Percentiles rank a stretch among this genome's conserved stretches.
phyloP scores from a whole-genome alignment of 2,329 filamentous ascomycete species.

The Trichoderma sp. region DNA sequence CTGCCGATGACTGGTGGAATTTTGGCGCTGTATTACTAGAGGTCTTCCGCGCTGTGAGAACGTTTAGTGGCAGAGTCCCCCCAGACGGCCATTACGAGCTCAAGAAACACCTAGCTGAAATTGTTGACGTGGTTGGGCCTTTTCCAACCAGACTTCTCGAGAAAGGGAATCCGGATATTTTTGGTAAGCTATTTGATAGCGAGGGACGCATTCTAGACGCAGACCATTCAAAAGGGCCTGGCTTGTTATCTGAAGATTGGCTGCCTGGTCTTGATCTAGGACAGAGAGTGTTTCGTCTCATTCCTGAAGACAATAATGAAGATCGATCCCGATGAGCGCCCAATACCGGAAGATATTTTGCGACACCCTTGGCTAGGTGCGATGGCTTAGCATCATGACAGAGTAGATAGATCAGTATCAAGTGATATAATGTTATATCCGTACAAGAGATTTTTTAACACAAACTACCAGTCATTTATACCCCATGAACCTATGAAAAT shows the following conservation, averaged over 20 bases:
- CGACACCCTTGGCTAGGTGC: neutral
- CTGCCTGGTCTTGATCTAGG: neutral
- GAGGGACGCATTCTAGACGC: neutral
- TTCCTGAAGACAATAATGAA: conserved; percentile 7
- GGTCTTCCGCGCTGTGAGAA: neutral
- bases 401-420: too few relatives aligned
- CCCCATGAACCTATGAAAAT: too few relatives aligned
- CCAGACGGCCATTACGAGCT: neutral
- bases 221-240: neutral
- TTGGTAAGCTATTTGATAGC: neutral
- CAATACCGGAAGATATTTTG: neutral
- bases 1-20: neutral
- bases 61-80: neutral
- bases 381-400: neutral
- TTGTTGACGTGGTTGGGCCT: neutral
- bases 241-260: neutral
- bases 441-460: too few relatives aligned
- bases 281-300: neutral
- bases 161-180: neutral
- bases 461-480: neutral
- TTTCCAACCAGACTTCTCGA: neutral
- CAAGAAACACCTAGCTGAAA: neutral
- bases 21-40: neutral
- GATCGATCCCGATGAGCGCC: conserved; percentile 7
- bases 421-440: too few relatives aligned